phyloP scores from a whole-genome alignment of 2,329 filamentous ascomycete genomes.

The Tolypocladium cylindrosporum region DNA sequence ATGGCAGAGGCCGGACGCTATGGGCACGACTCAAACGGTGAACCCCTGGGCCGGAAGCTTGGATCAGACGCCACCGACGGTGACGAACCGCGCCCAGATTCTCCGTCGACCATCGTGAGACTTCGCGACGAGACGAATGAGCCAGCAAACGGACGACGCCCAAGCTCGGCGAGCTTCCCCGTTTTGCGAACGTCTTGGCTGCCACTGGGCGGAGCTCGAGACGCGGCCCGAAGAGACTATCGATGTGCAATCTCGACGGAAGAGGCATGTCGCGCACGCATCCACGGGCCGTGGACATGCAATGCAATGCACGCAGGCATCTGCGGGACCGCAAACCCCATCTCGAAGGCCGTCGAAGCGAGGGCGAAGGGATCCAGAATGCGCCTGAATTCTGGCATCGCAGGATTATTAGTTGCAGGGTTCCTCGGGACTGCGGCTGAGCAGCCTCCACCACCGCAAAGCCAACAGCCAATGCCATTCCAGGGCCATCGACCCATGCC shows the following conservation, averaged over 20 bases:
- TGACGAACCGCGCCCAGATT: not conserved
- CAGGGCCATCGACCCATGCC: not conserved
- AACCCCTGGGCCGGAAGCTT: not conserved
- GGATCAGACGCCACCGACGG: not conserved
- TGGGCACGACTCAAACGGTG: not conserved
- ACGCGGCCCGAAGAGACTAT: not conserved
- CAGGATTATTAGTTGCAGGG: not conserved
- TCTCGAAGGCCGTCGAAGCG: not conserved
- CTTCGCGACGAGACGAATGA: not conserved
- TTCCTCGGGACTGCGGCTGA: constrained; percentile 4
- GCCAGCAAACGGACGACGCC: not conserved
- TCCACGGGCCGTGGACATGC: not conserved
- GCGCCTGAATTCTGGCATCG: not conserved
- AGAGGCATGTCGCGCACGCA: not conserved
- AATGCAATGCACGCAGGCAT: not conserved
- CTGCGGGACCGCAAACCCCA: not conserved
- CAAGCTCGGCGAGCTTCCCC: not conserved
- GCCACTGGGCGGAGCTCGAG: not conserved
- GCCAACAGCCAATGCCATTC: not conserved
- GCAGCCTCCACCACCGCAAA: not conserved
- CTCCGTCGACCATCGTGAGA: not conserved
- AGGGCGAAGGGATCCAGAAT: not conserved
- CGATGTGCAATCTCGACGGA: not conserved
- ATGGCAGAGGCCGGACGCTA: not conserved
- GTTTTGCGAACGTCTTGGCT: not conserved